A percentile compares a stretch with the other conserved stretches of the same genome.
Evolutionary conservation across 768 basidiomycete species (phyloP).

Genomic region (Albatrellus ellisii): DNA sequence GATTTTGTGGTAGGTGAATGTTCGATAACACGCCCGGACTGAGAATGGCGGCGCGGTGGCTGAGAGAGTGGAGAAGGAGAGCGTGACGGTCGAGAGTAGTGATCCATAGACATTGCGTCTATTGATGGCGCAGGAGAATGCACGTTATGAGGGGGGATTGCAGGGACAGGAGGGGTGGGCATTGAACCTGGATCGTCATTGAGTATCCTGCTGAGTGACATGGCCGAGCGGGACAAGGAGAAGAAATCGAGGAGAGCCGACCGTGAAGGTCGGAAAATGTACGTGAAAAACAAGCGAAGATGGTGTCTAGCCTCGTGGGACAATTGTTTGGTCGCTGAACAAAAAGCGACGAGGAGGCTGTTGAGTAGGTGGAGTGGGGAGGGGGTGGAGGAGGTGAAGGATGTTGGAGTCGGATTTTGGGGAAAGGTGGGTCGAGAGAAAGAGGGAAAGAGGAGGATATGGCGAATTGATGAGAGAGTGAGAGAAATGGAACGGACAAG

Average conservation of each 20-base stretch:
- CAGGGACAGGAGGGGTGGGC: conserved; percentile 19
- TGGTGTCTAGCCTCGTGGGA: conserved; percentile 9
- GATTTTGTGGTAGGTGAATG: conserved; percentile 20
- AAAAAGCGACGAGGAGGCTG: not conserved
- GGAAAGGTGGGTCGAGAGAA: not conserved
- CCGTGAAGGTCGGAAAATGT: too few relatives aligned
- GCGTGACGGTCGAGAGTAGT: conserved; percentile 9
- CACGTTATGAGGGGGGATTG: conserved; percentile 19
- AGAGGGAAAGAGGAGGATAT: not conserved
- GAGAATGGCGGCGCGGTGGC: conserved; percentile 14
- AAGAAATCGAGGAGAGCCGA: not conserved
- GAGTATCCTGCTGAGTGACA: conserved; percentile 17
- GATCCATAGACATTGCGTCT: conserved; percentile 16
- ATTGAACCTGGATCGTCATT: conserved; percentile 36
- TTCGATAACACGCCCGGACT: conserved; percentile 16
- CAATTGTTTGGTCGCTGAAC: not conserved
- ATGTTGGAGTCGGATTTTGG: not conserved
- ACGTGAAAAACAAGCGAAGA: not conserved
- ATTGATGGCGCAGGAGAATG: conserved; percentile 12
- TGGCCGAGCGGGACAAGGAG: conserved; percentile 1
- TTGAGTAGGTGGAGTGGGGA: not conserved
- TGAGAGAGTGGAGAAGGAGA: conserved; percentile 9
- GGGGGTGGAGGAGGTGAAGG: not conserved
- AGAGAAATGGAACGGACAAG: conserved; percentile 6
- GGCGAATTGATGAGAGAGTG: not conserved